phyloP scores from a whole-genome alignment of 2,329 filamentous ascomycete species.

The Cucurbitaria berberidis region DNA sequence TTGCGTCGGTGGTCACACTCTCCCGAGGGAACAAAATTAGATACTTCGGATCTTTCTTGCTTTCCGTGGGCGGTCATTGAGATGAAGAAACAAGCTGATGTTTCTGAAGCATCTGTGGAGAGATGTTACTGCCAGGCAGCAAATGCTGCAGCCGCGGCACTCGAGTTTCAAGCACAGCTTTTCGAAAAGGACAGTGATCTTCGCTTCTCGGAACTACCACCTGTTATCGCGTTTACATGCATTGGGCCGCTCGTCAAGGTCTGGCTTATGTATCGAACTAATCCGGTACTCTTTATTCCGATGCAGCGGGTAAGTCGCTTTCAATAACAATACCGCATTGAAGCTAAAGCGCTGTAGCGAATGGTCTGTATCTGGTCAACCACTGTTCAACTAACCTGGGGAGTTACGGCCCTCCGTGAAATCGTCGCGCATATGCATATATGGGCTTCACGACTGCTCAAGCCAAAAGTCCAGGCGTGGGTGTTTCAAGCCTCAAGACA shows the following conservation, averaged over 20 bases:
- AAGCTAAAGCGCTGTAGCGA: no score
- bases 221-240: constrained; percentile 12
- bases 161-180: constrained; percentile 10
- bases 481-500: background rate
- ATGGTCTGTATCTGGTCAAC: constrained; percentile 16
- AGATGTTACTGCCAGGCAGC: constrained; percentile 17
- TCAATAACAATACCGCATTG: no score
- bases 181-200: background rate
- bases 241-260: constrained; percentile 14
- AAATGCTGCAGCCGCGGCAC: constrained; percentile 13
- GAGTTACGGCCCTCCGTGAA: constrained; percentile 3
- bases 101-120: background rate
- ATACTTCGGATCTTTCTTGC: background rate
- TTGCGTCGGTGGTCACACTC: background rate
- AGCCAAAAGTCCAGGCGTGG: constrained; percentile 8
- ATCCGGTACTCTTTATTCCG: no score
- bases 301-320: no score
- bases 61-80: constrained; percentile 19
- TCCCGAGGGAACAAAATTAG: background rate
- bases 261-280: constrained; percentile 12
- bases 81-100: constrained; percentile 2
- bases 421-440: constrained; percentile 16
- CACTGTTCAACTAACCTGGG: constrained; percentile 9
- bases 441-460: constrained; percentile 13
- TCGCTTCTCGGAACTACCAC: background rate